Evolutionary conservation across 495 filamentous ascomycete species (phyloP), one percentile per base, ranked within the genome.

Genomic region (Penicillium parvum): DNA sequence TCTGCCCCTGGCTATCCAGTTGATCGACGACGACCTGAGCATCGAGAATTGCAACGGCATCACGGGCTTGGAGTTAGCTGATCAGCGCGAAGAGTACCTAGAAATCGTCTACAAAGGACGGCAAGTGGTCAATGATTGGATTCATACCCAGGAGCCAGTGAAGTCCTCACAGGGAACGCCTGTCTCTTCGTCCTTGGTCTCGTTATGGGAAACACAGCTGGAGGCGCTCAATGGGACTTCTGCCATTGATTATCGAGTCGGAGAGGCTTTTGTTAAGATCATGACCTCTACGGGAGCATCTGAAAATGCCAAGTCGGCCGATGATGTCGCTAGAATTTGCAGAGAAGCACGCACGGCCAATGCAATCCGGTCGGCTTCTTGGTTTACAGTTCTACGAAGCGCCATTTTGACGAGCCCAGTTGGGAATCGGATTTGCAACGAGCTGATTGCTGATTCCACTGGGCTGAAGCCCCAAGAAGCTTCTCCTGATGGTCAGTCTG

Each of bases 11-110:
- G 71, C 71, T 15, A 47, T 76, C 9, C 76, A 82, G 50, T 50
- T 87, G 10, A 72, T 78, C 22, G 76, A 81, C 45, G 84, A 88
- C 47, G 81, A 85, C 38, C 38, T 84, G 10, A 76, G 71, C 27
- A 68, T 87, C 15, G 55, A 69, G 10, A 71, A 71, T 3, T 73
- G 72, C 32, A 82, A 83, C 53, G 64, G 73, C 16, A 65, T 86
- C 3, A 78, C 75, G 62, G 66, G 70, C 5, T 38, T 63, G 3
- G 54, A 64, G 33, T 58, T 63, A 4, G 54, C 69, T 1, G 76
- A 82, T 18, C 55, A 72, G 21, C 76, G 83, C 30, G 66, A 68
- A 2, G 85, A 85, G 19, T 74, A 82, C 11, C 55, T 82, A 27
- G 75, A 82, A 2, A 72, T 85, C 33, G 64, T 88, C 14, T 70